phyloP scores from a whole-genome alignment of 371 early-diverging fungal species.

The Mortierella sp. region DNA sequence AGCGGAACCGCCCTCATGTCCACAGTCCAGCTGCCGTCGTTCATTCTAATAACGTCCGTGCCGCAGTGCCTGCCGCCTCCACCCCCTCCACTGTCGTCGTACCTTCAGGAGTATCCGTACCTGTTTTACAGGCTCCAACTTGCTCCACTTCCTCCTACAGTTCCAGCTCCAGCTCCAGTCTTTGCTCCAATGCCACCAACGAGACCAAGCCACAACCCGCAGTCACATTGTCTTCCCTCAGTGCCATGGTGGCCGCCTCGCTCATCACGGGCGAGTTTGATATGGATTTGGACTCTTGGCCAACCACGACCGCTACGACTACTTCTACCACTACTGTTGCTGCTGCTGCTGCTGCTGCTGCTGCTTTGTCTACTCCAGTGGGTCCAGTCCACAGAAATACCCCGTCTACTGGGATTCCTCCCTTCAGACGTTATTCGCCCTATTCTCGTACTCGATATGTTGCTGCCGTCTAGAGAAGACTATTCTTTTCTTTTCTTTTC shows the following conservation, averaged over 20 bases:
- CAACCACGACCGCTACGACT: neutral
- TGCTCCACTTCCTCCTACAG: neutral
- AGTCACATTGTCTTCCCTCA: constrained; percentile 14
- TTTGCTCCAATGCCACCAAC: no score
- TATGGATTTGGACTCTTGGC: constrained; percentile 2
- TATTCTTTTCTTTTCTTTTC: constrained; percentile 3
- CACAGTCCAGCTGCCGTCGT: neutral
- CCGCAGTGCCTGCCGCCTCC: no score
- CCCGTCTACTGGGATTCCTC: constrained; percentile 12
- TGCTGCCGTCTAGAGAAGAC: neutral
- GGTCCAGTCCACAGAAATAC: constrained; percentile 3
- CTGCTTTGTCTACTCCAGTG: neutral
- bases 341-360: neutral
- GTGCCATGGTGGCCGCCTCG: constrained; percentile 27
- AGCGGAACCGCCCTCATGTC: neutral
- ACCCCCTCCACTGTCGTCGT: constrained; percentile 5
- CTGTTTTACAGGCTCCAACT: neutral
- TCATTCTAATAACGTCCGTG: neutral
- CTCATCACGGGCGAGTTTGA: constrained; percentile 32
- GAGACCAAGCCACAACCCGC: neutral
- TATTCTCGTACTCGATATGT: neutral
- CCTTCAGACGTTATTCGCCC: constrained; percentile 14
- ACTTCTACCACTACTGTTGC: neutral
- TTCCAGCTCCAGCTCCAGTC: constrained; percentile 8
- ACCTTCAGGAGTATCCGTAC: constrained; percentile 1